phyloP scores from a whole-genome alignment of 805 yeast genomes.

The Hanseniaspora nectarophila region DNA sequence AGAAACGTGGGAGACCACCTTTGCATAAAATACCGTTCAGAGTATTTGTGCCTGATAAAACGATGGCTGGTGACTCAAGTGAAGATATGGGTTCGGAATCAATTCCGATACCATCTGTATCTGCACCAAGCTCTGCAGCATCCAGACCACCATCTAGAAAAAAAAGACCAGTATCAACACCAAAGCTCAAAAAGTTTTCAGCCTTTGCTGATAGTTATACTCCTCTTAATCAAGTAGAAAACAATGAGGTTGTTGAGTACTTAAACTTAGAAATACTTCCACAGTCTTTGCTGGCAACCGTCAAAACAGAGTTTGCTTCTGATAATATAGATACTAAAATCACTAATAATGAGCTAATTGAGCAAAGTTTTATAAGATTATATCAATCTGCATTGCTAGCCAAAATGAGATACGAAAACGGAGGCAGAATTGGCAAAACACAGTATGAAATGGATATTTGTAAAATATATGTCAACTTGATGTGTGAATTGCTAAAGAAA shows the following conservation, averaged over 20 bases:
- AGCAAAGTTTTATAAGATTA: background rate
- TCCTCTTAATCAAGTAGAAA: slow-evolving; percentile 5
- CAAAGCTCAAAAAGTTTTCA: slow-evolving; percentile 8
- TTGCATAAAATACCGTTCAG: background rate
- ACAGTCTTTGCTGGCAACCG: background rate
- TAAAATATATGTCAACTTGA: slow-evolving; percentile 1
- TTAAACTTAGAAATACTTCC: background rate
- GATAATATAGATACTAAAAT: background rate
- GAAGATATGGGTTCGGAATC: background rate
- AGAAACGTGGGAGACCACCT: slow-evolving; percentile 14
- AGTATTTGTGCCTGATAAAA: slow-evolving; percentile 1
- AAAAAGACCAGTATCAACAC: background rate
- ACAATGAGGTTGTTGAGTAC: background rate
- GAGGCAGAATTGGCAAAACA: background rate
- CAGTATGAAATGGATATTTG: background rate
- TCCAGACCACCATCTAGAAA: background rate
- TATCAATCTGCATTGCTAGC: background rate
- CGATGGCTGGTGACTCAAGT: background rate
- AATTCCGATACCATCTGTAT: background rate
- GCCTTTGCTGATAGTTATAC: slow-evolving; percentile 13
- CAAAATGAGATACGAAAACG: slow-evolving; percentile 4
- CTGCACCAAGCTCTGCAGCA: background rate
- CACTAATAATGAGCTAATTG: background rate
- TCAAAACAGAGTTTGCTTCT: background rate
- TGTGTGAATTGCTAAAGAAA: background rate